Evolutionary conservation across 202 grass and related monocot genomes (phyloP), one percentile per base, ranked within the genome.

Genomic region (Cymbopogon flexuosus): DNA sequence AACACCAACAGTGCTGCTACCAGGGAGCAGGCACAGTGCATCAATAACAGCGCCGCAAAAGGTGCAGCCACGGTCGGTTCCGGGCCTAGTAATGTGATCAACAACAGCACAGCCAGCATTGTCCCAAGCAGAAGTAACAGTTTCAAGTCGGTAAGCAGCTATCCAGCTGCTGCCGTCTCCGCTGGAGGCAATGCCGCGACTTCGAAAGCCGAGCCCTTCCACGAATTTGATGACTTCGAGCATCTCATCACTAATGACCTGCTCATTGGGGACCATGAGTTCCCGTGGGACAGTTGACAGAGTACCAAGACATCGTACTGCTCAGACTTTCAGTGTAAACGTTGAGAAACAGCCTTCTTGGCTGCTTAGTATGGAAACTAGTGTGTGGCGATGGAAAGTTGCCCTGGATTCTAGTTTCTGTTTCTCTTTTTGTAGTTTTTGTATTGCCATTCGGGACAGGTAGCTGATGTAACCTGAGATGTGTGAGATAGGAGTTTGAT

Each of bases 111-210:
- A 21, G 37, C 75, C 43, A 65, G 75, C 64, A 56, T 89, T 1
- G 19, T 49, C 29, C 51, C 79, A 45, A 84, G 87, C 76, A 83
- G 94, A 75, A 89, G 88, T 22, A 92, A 80, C 77, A 94, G 90
- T 70, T 97, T 97, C 79, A 97, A 94, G 66, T 94, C 94, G 11
- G 89, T 94, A 35, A 89, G 89, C 64, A 92, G 91, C 86, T 82
- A 85, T 77, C 89, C 81, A 41, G 68, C 67, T 7, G 42, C 70
- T 75, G 47, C 67, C 10, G 40, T 61, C 3, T 36, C 78, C n/a
- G 56, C 77, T 22, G 82, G 79, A 18, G 80, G 84, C 45, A 86
- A 85, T 36, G 71, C 24, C 2, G 37, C 8, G 4, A 84, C 75
- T 65, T 81, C 77, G 6, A 87, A 86, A 81, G 62, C 29, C 0